Conservation (phyloP, 306 rosid genomes). For the Herpetospermum pedunculosum region DNA sequence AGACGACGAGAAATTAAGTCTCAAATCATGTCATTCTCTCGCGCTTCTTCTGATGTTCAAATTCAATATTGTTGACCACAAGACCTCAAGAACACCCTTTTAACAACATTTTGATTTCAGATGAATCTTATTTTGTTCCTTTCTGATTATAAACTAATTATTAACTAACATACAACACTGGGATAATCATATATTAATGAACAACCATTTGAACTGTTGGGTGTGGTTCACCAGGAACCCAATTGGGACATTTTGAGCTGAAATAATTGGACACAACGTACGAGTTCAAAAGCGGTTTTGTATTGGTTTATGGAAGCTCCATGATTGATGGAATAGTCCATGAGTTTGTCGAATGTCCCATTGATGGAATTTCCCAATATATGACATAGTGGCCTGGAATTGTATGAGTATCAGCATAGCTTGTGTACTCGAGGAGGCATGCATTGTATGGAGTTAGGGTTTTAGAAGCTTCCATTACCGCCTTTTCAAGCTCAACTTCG, state of each 20-base stretch:
- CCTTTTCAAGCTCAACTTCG: slow-evolving; percentile 50
- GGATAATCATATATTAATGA: too few relatives aligned
- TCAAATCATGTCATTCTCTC: slow-evolving; percentile 62
- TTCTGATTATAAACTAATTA: not conserved
- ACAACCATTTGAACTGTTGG: not conserved
- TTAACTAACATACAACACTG: too few relatives aligned
- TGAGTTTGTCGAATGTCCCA: slow-evolving; percentile 48
- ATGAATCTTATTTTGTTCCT: too few relatives aligned
- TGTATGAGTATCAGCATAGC: slow-evolving; percentile 32
- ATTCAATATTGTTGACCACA: slow-evolving; percentile 37
- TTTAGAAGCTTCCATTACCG: slow-evolving; percentile 28
- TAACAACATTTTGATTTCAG: too few relatives aligned
- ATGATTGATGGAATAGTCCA: slow-evolving; percentile 40
- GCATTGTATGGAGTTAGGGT: slow-evolving; percentile 24
- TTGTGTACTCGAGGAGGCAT: slow-evolving; percentile 39
- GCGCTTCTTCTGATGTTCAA: slow-evolving; percentile 74
- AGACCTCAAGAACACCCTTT: too few relatives aligned
- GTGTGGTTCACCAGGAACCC: slow-evolving; percentile 37
- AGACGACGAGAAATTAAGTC: slow-evolving; percentile 60
- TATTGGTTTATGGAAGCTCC: slow-evolving; percentile 64
- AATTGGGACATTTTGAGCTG: slow-evolving; percentile 36
- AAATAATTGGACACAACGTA: slow-evolving; percentile 23
- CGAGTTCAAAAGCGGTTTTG: slow-evolving; percentile 37
- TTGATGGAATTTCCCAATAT: slow-evolving; percentile 59
- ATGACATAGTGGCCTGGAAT: slow-evolving; percentile 48